phyloP scores from a whole-genome alignment of 2,329 filamentous ascomycete species.

The Penicillium sp. region DNA sequence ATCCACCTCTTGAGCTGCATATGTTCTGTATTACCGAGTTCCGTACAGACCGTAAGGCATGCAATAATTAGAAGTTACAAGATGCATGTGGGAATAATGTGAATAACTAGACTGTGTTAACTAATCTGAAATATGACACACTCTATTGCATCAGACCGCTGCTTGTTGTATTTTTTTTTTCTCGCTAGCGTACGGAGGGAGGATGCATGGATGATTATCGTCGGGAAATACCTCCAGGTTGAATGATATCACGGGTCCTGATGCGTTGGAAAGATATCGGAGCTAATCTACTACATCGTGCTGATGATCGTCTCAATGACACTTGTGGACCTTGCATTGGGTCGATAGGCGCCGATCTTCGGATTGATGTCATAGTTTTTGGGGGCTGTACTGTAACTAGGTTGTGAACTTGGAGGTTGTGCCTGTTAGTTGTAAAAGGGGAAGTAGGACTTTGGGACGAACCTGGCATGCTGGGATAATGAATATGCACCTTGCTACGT shows the following conservation, averaged over 20 bases:
- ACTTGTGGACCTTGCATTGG: not conserved
- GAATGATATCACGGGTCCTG: conserved; percentile 3
- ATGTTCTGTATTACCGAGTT: not conserved
- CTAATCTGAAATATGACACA: not conserved
- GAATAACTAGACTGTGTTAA: not conserved
- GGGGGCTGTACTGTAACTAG: not conserved
- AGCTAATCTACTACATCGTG: not conserved
- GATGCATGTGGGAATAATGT: not conserved
- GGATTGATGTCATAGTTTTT: not conserved
- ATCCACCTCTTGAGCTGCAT: not conserved
- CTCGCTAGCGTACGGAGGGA: not conserved
- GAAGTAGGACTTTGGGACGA: not conserved
- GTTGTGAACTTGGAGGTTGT: not conserved
- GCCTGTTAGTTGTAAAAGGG: not conserved
- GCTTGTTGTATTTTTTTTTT: not conserved
- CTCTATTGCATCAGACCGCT: not conserved
- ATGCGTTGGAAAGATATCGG: not conserved
- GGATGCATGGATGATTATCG: not conserved
- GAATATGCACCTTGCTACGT: not conserved
- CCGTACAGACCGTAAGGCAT: not conserved
- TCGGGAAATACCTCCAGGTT: not conserved
- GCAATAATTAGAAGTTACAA: not conserved
- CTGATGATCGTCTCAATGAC: not conserved
- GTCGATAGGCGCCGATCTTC: not conserved
- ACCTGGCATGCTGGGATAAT: not conserved